phyloP scores from a whole-genome alignment of 192 early-diverging fungal species.

The Geosiphon pyriformis region DNA sequence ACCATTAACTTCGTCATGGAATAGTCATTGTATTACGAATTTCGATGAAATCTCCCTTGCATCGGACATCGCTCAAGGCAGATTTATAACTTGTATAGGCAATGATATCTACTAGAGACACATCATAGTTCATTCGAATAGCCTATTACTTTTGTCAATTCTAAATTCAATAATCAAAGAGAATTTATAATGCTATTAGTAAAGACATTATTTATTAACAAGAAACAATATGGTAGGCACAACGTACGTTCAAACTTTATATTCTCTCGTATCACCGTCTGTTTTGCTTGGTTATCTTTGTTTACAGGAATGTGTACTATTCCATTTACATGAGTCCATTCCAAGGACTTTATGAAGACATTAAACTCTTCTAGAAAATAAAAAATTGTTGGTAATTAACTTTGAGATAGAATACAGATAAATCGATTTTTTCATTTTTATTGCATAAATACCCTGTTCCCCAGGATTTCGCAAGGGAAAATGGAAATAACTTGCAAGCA shows the following conservation, averaged over 20 bases:
- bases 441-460: not conserved
- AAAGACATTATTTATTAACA: not conserved
- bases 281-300: conserved; percentile 80
- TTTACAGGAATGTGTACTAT: conserved; percentile 72
- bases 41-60: too few relatives aligned
- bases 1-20: too few relatives aligned
- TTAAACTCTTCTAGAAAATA: conserved; percentile 50
- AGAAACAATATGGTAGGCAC: not conserved
- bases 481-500: conserved; percentile 60
- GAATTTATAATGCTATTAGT: not conserved
- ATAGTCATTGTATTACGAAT: too few relatives aligned
- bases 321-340: conserved; percentile 56
- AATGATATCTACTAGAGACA: too few relatives aligned
- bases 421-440: not conserved
- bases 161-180: not conserved
- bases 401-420: not conserved
- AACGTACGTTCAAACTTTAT: conserved; percentile 77
- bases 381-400: not conserved
- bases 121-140: conserved; percentile 23
- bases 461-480: conserved; percentile 10
- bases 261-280: conserved; percentile 78
- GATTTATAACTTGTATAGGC: too few relatives aligned
- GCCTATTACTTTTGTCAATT: conserved; percentile 24
- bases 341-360: conserved; percentile 49
- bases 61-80: too few relatives aligned